Base-by-base conservation (phyloP, 2,329 filamentous ascomycete genomes). In the Alternaria postmessia region DNA sequence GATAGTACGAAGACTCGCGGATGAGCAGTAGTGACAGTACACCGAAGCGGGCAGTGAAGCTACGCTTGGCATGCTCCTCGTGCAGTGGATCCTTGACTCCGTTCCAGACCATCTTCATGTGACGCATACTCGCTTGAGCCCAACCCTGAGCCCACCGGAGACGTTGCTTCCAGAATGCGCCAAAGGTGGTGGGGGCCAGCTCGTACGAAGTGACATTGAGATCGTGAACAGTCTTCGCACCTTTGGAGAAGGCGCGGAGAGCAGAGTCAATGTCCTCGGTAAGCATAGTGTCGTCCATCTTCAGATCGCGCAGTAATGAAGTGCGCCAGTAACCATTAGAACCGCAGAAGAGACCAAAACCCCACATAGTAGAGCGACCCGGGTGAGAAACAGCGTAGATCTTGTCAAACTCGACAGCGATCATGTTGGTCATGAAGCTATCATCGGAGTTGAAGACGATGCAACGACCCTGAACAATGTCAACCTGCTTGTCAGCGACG, bases 351-450 rank as follows among this genome's bases (percentile, higher is more conserved):
- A 84, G 76, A 14, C 82, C 82, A 56, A 84, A 84, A 5, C 78
- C 79, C 69, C 79, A 84, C 75, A 84, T 80, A 5, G 78, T 75
- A 9, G 81, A 78, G 9, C 82, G 78, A 5, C 82, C 82, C 2
- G 82, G 82, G 63, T 84, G 82, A 11, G 82, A 83, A 11, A 83
- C 82, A 3, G 82, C 82, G 63, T 84, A 84, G 59, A 84, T 84
- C 68, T 84, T 84, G 69, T 84, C 82, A 57, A 84, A 84, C 62
- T 84, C 82, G 34, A 84, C 79, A 2, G 80, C 77, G 16, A 84
- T 83, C 80, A 84, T 81, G 47, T 75, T 79, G 1, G 82, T 79
- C 43, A 82, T 73, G 64, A 82, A 77, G 5, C 74, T 79, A 5
- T 81, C 79, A 12, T 75, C 73, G 5, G 82, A 76, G 66, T 84